phyloP scores from a whole-genome alignment of 1,139 yeast species.

The Arxiozyma telluris region DNA sequence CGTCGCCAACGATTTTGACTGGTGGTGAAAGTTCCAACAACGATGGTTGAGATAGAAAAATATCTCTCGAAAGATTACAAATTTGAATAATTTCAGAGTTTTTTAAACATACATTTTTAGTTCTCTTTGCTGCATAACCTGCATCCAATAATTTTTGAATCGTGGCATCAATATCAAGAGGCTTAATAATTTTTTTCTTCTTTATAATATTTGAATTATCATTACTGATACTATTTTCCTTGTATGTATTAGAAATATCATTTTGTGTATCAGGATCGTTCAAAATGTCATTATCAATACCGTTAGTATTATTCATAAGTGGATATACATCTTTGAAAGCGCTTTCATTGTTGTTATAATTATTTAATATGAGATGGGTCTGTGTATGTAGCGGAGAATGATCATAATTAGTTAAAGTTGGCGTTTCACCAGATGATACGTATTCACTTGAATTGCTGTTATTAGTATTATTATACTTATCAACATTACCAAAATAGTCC shows the following conservation, averaged over 20 bases:
- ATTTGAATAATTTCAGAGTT: conserved; percentile 78
- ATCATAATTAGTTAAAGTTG: neutral
- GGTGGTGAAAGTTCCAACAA: conserved; percentile 86
- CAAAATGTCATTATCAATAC: neutral
- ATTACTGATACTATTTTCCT: conserved; percentile 1
- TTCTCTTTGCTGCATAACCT: conserved; percentile 88
- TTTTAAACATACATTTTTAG: conserved; percentile 80
- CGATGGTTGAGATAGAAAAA: conserved; percentile 81
- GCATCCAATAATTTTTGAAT: conserved; percentile 88
- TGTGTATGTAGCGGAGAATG: neutral
- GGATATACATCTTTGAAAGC: neutral
- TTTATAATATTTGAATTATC: conserved; percentile 4
- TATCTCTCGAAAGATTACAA: conserved; percentile 80
- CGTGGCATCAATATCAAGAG: conserved; percentile 74
- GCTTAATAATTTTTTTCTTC: conserved; percentile 29
- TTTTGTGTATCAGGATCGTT: neutral
- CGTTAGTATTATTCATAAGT: neutral
- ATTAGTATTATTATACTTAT: neutral
- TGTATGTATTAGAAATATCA: conserved; percentile 8
- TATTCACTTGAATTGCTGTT: neutral
- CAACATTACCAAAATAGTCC: conserved; percentile 2
- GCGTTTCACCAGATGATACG: neutral
- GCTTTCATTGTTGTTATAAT: neutral
- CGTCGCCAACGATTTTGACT: conserved; percentile 95
- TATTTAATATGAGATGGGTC: neutral